Conservation (phyloP, 176 grass and related monocot species). For the Oryza officinalis region DNA sequence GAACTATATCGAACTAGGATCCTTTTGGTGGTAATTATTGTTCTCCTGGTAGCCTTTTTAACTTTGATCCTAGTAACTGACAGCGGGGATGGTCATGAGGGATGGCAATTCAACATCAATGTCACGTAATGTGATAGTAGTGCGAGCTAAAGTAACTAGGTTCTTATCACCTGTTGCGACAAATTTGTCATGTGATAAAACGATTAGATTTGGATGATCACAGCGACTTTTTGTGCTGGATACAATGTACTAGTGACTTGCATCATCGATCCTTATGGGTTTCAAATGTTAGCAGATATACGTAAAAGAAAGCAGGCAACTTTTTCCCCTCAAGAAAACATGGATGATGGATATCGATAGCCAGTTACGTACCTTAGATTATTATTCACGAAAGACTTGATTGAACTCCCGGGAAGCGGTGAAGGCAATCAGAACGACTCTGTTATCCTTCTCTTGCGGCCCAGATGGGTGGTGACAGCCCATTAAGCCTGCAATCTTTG, state of each 20-base stretch:
- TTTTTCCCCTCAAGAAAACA: background rate
- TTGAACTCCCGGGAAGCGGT: background rate
- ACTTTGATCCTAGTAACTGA: background rate
- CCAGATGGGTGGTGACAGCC: background rate
- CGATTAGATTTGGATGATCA: constrained; percentile 27
- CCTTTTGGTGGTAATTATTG: constrained; percentile 21
- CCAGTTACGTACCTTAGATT: background rate
- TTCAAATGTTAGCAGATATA: constrained; percentile 18
- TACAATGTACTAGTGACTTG: constrained; percentile 8
- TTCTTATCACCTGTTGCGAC: constrained; percentile 18
- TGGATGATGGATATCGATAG: background rate
- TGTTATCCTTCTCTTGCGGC: background rate
- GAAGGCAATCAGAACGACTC: background rate
- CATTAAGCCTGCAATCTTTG: background rate
- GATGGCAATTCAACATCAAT: constrained; percentile 1
- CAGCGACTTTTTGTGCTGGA: constrained; percentile 25
- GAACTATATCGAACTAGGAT: background rate
- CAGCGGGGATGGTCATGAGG: background rate
- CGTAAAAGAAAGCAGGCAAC: constrained; percentile 27
- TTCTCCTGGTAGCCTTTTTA: constrained; percentile 10
- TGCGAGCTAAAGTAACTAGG: constrained; percentile 5
- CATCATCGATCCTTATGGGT: constrained; percentile 19
- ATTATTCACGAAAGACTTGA: background rate
- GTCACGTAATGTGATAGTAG: background rate
- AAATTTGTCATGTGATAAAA: constrained; percentile 39